These are phyloP conservation scores for Fusarium sp. DNA, from an alignment of 2,329 filamentous ascomycete species.

Conservation along the genomic window DNA sequence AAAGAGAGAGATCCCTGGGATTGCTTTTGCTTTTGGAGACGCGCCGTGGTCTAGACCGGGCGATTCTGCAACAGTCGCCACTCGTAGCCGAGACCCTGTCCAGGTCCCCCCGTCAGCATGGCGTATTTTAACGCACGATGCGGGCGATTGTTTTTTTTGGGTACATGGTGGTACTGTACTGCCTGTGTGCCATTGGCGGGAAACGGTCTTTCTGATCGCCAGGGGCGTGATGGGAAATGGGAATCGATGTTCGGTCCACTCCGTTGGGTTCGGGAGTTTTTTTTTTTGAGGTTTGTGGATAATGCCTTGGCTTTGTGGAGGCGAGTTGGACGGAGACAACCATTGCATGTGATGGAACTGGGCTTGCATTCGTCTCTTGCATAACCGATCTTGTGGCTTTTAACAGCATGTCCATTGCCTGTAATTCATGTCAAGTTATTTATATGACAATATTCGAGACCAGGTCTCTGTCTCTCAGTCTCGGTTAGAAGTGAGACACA, in stretches of 20 bases:
- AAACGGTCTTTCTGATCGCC: neutral
- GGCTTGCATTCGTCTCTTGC: neutral
- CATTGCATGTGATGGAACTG: neutral
- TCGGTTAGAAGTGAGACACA: neutral
- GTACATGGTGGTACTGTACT: neutral
- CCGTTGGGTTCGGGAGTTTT: neutral
- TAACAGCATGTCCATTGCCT: accelerated
- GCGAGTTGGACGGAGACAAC: neutral
- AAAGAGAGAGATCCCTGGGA: neutral
- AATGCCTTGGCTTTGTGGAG: neutral
- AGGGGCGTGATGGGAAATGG: neutral
- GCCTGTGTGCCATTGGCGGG: neutral
- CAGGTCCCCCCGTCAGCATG: neutral
- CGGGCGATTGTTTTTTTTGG: neutral
- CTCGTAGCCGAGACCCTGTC: neutral
- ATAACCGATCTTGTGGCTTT: neutral
- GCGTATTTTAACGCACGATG: neutral
- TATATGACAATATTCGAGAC: neutral
- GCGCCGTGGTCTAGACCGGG: neutral
- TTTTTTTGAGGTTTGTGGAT: neutral
- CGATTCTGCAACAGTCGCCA: neutral
- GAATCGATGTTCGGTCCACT: neutral
- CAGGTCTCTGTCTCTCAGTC: neutral
- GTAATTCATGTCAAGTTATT: neutral
- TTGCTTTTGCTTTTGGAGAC: neutral